Evolutionary conservation across 2,329 filamentous ascomycete species (phyloP).

Genomic region (Cercospora zeae-maydis): DNA sequence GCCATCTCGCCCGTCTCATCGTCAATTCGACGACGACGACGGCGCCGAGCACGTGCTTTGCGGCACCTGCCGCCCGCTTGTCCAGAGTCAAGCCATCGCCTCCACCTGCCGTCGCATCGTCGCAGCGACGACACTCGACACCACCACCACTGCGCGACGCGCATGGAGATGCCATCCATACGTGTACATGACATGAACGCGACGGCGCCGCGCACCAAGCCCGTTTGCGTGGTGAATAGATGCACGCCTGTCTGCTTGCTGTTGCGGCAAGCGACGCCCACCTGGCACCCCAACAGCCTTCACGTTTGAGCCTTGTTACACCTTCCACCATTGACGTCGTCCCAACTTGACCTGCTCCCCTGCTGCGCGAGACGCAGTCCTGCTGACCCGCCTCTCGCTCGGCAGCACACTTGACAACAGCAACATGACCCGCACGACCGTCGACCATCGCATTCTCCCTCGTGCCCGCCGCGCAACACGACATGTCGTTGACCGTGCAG

Average conservation of each 20-base stretch:
- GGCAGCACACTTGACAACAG: too few relatives aligned
- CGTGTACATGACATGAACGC: too few relatives aligned
- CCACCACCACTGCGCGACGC: not conserved
- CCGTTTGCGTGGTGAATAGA: not conserved
- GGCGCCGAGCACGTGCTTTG: not conserved
- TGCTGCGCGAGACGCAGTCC: not conserved
- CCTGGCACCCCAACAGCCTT: not conserved
- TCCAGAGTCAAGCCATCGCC: not conserved
- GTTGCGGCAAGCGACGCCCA: not conserved
- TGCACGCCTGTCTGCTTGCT: not conserved
- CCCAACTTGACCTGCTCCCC: not conserved
- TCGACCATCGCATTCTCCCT: not conserved
- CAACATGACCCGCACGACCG: not conserved
- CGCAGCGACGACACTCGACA: not conserved
- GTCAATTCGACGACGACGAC: not conserved
- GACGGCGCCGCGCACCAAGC: not conserved
- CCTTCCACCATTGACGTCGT: constrained; percentile 1
- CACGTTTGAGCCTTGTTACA: constrained; percentile 7
- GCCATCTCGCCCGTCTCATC: not conserved
- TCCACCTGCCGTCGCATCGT: not conserved
- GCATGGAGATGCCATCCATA: not conserved
- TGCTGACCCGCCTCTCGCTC: not conserved
- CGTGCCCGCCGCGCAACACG: constrained; percentile 3
- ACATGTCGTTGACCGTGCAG: constrained; percentile 62
- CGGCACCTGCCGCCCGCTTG: not conserved